Evolutionary conservation across 495 filamentous ascomycete species (phyloP), one percentile per base, ranked within the genome.

Genomic region (Daldinia caldariorum): DNA sequence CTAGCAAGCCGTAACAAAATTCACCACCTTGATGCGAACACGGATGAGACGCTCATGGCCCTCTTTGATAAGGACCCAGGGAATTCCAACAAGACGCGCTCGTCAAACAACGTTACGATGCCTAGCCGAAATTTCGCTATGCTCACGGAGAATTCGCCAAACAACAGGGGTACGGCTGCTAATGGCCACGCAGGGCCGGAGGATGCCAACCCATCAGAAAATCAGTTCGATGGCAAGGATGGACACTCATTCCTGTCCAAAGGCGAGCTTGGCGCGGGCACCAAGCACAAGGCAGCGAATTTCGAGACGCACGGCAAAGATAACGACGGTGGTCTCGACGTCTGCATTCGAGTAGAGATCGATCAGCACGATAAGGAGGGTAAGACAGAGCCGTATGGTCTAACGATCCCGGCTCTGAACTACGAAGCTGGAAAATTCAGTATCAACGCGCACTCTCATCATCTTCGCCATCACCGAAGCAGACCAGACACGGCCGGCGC

Each of bases 41-140:
- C 93, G 3, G 91, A 96, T 76, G 94, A 97, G 83, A 97, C 94
- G 0, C 84, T 97, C 13, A 88, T 97, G 81, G 85, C 89, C 26
- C 81, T 97, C 64, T 97, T 97, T 74, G 87, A 97, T 77, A 87
- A 88, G 70, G 91, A 95, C 72, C 94, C 94, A 0, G 93, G 93
- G 22, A 81, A 83, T 26, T 80, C 80, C 10, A 84, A 81, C 57
- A 95, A 92, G 79, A 90, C 89, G 16, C 85, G 87, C 0, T 69
- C 78, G 1, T 88, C 82, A 67, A 97, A 97, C 79, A 86, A 90
- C 67, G 88, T 90, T 38, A 97, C 94, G 20, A 97, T 97, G 94
- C 94, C 94, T 2, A 89, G 87, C 47, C 86, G 94, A 58, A 97
- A 97, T 80, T 97, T 90, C 77, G 90, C 94, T 64, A 88, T 90